Evolutionary conservation across 108 stramenopile species (phyloP).

Genomic region (Phaeodactylum tricornutum): DNA sequence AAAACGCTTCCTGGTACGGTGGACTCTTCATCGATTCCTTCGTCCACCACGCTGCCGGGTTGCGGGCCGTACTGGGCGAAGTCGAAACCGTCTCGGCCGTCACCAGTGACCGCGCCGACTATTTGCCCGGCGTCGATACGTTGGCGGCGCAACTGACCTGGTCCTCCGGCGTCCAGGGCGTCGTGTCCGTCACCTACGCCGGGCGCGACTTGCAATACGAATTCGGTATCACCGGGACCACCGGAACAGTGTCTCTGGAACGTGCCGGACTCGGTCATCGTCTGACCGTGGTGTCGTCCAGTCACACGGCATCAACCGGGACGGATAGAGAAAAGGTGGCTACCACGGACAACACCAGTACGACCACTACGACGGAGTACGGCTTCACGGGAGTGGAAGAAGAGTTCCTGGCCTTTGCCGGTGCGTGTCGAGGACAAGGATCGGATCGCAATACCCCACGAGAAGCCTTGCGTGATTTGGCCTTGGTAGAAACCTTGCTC

Average conservation of each 20-base stretch:
- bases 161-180: conserved; percentile 2
- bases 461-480: conserved; percentile 11
- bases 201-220: not conserved
- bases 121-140: conserved; percentile 7
- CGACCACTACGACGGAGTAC: not conserved
- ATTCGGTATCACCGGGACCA: conserved; percentile 8
- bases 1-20: conserved; percentile 10
- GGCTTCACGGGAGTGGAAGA: conserved; percentile 3
- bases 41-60: conserved; percentile 2
- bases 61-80: conserved; percentile 1
- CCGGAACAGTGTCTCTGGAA: not conserved
- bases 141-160: conserved; percentile 6
- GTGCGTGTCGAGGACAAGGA: conserved; percentile 3
- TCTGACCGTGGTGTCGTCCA: conserved; percentile 1
- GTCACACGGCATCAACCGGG: not conserved
- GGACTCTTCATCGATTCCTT: conserved; percentile 11
- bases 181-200: conserved; percentile 3
- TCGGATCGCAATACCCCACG: conserved; percentile 6
- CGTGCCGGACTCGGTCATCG: conserved; percentile 1
- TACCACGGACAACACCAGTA: no score
- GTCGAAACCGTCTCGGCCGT: not conserved
- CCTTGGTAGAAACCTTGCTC: conserved; percentile 6
- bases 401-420: conserved; percentile 12
- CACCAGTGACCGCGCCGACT: not conserved
- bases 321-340: no score